A percentile compares a stretch with the other conserved stretches of the same genome.
These are phyloP conservation scores for Apiospora kogelbergensis DNA, from an alignment of 2,329 filamentous ascomycete species.

Conservation along the genomic window DNA sequence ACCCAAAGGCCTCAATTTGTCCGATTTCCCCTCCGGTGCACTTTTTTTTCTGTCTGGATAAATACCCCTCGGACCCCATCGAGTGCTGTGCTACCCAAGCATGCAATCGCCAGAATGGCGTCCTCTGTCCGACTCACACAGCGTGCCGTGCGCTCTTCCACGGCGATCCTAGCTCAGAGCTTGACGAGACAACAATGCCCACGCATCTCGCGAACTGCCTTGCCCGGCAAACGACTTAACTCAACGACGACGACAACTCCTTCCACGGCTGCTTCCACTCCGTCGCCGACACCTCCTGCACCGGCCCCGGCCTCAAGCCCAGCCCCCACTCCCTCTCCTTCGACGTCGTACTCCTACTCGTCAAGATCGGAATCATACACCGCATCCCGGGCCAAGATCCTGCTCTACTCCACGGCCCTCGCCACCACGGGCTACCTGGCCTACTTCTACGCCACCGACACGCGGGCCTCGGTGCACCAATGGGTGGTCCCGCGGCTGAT, in stretches of 20 bases:
- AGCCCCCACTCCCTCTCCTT: background rate
- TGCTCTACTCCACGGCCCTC: conserved; percentile 41
- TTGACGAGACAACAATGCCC: background rate
- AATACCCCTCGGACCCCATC: background rate
- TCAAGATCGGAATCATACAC: background rate
- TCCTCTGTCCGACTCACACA: conserved; percentile 9
- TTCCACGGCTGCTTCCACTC: background rate
- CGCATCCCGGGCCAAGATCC: conserved; percentile 30
- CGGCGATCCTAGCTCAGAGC: background rate
- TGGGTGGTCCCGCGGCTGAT: conserved; percentile 67
- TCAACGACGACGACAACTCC: background rate
- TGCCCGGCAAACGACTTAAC: background rate
- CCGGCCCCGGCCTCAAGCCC: background rate
- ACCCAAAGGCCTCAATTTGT: background rate
- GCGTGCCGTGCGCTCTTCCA: conserved; percentile 3
- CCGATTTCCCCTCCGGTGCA: background rate
- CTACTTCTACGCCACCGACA: conserved; percentile 74
- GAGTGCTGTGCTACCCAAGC: background rate
- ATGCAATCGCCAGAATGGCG: conserved; percentile 9
- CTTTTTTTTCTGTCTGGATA: background rate
- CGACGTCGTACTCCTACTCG: background rate
- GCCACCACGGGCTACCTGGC: conserved; percentile 44
- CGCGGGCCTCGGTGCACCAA: conserved; percentile 67
- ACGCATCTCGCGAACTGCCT: background rate
- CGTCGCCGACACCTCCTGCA: background rate